Evolutionary conservation across 1,284 basidiomycete genomes (phyloP), one percentile per base, ranked within the genome.

Genomic region (Cystobasidium pallidum): DNA sequence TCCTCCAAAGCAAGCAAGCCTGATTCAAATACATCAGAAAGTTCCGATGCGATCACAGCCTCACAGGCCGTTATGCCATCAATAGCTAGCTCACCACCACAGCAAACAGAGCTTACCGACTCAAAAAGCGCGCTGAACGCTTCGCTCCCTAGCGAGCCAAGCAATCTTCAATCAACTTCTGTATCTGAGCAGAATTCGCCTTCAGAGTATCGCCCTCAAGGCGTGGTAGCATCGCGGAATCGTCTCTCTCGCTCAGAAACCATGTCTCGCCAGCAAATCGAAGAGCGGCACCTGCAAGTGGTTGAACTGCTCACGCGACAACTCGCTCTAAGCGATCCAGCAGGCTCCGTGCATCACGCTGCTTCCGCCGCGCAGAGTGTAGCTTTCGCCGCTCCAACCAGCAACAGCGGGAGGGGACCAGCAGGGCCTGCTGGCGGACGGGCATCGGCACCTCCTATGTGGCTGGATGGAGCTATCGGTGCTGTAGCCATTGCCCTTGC

Each of bases 381-480:
- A 3, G 58, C 58, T 6, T 61, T 61, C 24, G 58, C 58, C 26
- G 58, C 58, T 61, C 58, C 58, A n/a, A 39, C 58, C 10, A 43
- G 58, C 36, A 30, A 28, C 41, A 39, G 24, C 8, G 32, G 43
- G 17, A 21, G 43, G 17, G 62, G 62, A 1, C 11, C 6, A 6
- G 43, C 62, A 26, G 28, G 26, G 10, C 24, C 62, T 51, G 67
- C 43, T 30, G 26, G 41, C 39, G 65, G 7, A 32, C 34, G 24
- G 17, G 55, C 58, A 8, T 58, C 67, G 26, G 54, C 67, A 10
- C 54, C 54, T 34, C 67, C 67, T 13, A 57, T 70, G 36, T 70
- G 67, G 67, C 45, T 70, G 4, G 67, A 70, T 32, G 67, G 57
- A 21, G 58, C 58, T 32, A 70, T 70, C 24, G 67, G 67, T 19